Conservation (phyloP, 495 filamentous ascomycete genomes). For the Margaritispora aquatica region DNA sequence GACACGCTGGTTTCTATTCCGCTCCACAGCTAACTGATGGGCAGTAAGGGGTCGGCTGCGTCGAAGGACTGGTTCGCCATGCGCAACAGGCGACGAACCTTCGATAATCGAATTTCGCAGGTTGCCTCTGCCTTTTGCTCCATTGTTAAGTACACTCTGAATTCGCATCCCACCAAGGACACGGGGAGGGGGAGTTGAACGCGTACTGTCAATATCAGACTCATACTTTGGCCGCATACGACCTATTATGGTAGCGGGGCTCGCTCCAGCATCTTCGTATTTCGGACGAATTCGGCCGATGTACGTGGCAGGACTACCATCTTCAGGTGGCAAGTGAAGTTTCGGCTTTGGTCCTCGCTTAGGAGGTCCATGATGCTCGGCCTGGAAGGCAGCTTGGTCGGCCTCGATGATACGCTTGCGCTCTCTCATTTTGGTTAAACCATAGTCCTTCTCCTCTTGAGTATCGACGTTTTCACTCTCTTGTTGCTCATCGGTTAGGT, state of each 20-base stretch:
- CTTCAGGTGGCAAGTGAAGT: conserved; percentile 50
- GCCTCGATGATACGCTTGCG: conserved; percentile 64
- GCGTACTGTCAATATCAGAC: conserved; percentile 51
- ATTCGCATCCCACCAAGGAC: conserved; percentile 36
- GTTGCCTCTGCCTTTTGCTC: conserved; percentile 29
- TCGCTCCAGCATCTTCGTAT: conserved; percentile 39
- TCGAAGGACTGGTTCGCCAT: conserved; percentile 29
- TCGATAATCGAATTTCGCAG: conserved; percentile 45
- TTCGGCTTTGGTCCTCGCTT: conserved; percentile 46
- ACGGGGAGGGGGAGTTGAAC: conserved; percentile 51
- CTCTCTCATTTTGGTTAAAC: conserved; percentile 75
- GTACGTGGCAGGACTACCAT: conserved; percentile 36
- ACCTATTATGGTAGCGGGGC: conserved; percentile 29
- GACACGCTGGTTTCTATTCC: conserved; percentile 80
- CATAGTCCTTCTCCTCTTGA: conserved; percentile 76
- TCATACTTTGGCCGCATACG: conserved; percentile 51
- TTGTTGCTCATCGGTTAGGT: conserved; percentile 70
- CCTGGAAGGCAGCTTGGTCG: conserved; percentile 33
- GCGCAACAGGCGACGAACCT: conserved; percentile 42
- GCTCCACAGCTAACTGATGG: conserved; percentile 88
- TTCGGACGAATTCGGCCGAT: conserved; percentile 38
- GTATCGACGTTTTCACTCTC: conserved; percentile 87
- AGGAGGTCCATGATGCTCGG: conserved; percentile 38
- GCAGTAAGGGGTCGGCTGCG: conserved; percentile 82
- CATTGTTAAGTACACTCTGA: conserved; percentile 24